phyloP scores from a whole-genome alignment of 495 filamentous ascomycete genomes.

The Poronia punctata region DNA sequence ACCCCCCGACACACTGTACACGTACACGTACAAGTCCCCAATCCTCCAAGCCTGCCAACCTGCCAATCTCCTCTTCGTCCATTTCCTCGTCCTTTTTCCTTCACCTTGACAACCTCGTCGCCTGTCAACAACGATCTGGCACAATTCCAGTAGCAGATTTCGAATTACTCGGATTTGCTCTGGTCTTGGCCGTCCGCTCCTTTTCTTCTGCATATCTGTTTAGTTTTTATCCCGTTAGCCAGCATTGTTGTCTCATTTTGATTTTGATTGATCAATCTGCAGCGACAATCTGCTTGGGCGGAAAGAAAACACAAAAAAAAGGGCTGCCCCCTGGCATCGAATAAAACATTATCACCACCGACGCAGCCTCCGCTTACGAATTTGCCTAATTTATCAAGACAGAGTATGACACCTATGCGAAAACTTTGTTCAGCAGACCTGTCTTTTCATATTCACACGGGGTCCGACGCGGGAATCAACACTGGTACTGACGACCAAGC shows the following conservation, averaged over 20 bases:
- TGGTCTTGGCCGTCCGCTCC: constrained; percentile 50
- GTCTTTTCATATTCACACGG: no score
- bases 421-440: no score
- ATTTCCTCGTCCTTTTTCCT: constrained; percentile 26
- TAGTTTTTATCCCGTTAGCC: constrained; percentile 22
- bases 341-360: no score
- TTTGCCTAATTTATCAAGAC: no score
- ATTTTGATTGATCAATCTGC: constrained; percentile 10
- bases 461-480: no score
- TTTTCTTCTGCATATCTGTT: constrained; percentile 27
- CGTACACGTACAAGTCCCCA: constrained; percentile 9
- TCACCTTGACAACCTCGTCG: constrained; percentile 23
- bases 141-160: constrained; percentile 43
- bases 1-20: constrained; percentile 4
- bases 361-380: no score
- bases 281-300: constrained; percentile 6
- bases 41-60: constrained; percentile 17
- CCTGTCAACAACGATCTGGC: constrained; percentile 27
- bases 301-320: constrained; percentile 11
- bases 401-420: no score
- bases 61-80: constrained; percentile 25
- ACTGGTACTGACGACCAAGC: no score
- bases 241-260: constrained; percentile 24
- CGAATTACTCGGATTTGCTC: constrained; percentile 33
- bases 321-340: no score